phyloP scores from a whole-genome alignment of 2,329 filamentous ascomycete genomes.

The Sporothrix humicola region DNA sequence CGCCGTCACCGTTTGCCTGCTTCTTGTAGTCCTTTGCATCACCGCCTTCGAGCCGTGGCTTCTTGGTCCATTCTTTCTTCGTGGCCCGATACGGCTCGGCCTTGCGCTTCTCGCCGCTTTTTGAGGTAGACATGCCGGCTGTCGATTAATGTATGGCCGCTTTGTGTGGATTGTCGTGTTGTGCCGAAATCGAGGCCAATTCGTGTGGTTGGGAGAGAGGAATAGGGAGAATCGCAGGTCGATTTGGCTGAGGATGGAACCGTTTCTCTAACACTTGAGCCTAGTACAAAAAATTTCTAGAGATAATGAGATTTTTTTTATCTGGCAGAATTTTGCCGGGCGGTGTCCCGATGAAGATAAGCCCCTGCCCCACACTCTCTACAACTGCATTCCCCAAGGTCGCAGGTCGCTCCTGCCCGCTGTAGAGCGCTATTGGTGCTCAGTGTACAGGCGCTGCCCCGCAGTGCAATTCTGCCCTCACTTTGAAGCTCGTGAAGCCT shows the following conservation, averaged over 20 bases:
- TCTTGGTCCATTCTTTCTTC: constrained; percentile 55
- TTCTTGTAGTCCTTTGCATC: constrained; percentile 43
- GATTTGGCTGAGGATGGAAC: constrained; percentile 14
- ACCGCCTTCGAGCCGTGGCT: constrained; percentile 54
- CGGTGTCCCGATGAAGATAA: constrained; percentile 42
- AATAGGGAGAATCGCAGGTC: not conserved
- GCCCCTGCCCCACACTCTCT: constrained; percentile 16
- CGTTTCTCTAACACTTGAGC: constrained; percentile 24
- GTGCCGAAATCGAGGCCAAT: constrained; percentile 19
- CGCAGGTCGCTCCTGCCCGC: not conserved
- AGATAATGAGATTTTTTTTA: constrained; percentile 31
- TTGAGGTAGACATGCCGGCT: constrained; percentile 56
- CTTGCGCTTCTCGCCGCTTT: constrained; percentile 63
- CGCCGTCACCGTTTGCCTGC: constrained; percentile 40
- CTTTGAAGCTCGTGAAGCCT: not conserved
- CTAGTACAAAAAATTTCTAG: constrained; percentile 33
- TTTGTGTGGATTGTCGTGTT: constrained; percentile 19
- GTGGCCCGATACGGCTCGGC: constrained; percentile 53
- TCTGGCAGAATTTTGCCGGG: constrained; percentile 42
- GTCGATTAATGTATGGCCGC: not conserved
- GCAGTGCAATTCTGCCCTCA: constrained; percentile 24
- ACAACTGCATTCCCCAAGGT: constrained; percentile 10
- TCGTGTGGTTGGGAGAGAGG: not conserved
- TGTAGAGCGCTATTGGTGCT: not conserved
- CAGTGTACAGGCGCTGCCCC: constrained; percentile 27